phyloP scores from a whole-genome alignment of 805 yeast species.

The Starmerella ratchasimensis region DNA sequence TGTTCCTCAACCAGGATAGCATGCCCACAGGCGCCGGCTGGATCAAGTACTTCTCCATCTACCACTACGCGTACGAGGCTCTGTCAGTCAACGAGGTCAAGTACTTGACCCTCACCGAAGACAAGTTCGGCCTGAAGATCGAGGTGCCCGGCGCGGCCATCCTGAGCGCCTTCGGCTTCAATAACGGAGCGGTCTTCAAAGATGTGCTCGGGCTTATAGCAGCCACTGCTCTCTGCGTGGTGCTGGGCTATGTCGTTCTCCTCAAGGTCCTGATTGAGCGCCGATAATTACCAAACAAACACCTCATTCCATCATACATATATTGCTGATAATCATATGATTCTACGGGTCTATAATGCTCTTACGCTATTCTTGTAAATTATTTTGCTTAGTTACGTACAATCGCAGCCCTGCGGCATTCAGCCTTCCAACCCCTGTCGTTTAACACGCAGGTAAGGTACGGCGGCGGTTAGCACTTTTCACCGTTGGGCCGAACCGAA shows the following conservation, averaged over 20 bases:
- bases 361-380: no score
- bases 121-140: constrained; percentile 81
- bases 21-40: constrained; percentile 39
- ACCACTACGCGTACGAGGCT: constrained; percentile 94
- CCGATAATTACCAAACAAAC: constrained; percentile 30
- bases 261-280: constrained; percentile 63
- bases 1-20: constrained; percentile 73
- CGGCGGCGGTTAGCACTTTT: no score
- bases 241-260: constrained; percentile 61
- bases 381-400: no score
- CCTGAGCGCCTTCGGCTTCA: constrained; percentile 86
- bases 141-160: constrained; percentile 98
- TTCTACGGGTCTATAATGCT: no score
- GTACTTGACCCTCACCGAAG: constrained; percentile 68
- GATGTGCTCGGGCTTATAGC: constrained; percentile 51
- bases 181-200: constrained; percentile 56
- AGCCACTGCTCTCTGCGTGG: constrained; percentile 44
- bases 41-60: constrained; percentile 72
- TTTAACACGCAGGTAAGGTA: no score
- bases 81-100: constrained; percentile 84
- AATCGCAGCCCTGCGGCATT: no score
- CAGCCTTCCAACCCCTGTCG: no score
- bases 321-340: no score
- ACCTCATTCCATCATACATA: no score
- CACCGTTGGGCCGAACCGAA: no score